Base-by-base conservation (phyloP, 257 asterid species). In the Solanum raphanifolium region DNA sequence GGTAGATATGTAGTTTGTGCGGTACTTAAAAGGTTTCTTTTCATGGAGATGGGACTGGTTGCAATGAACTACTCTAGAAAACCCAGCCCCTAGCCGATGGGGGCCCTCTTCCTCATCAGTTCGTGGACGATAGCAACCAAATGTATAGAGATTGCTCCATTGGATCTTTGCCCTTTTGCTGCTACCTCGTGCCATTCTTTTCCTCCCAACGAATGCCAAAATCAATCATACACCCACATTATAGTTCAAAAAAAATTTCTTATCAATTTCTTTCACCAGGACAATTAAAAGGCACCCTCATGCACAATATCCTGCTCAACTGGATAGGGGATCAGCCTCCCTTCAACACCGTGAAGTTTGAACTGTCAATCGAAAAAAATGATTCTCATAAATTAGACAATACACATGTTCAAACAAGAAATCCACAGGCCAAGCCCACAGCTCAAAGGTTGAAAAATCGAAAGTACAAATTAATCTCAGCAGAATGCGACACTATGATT, bases 101-200 rank as follows among this genome's bases (percentile, higher is more conserved):
- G 93, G 86, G 4, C 46, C 91, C 55, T 92, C 94, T 71, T 93
- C 90, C 86, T 94, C 95, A 4, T 91, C 82, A 35, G 90, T 76
- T 9, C 68, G 92, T 12, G 98, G 90, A 90, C 93, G 92, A 82
- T 91, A 90, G 88, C 99, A 97, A 52, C 91, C 94, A 87, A 97
- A 97, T 15, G 99, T 95, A 94, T 97, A 93, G 34, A 97, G 93
- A 87, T 89, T 89, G 92, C 98, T 94, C 94, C 98, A 83, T 25
- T 93, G 93, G 74, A 97, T 87, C 94, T 92, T 95, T 29, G 97
- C 95, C 92, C 98, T 90, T 69, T 92, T 93, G 89, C 93, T 94
- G 23, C 93, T 94, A 20, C 98, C 96, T 89, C 94, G 86, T 23
- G 95, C 89, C 99, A 97, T 97, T 89, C 86, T 55, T 79, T 87